phyloP scores from a whole-genome alignment of 495 filamentous ascomycete species.

The Trichoderma gamsii region DNA sequence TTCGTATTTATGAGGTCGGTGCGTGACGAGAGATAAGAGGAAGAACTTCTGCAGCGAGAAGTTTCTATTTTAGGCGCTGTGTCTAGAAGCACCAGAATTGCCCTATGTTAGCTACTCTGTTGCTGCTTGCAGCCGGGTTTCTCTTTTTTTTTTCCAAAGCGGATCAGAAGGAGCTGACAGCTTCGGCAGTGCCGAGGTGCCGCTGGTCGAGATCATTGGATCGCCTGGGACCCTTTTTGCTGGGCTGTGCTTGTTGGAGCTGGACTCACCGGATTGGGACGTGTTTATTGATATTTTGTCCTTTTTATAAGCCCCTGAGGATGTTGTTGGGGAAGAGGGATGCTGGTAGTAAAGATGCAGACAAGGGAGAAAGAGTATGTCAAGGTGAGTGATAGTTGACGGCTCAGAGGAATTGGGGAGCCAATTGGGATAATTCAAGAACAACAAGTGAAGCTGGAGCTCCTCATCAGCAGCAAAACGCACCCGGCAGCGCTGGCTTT shows the following conservation, averaged over 20 bases:
- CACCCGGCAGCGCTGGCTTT: constrained; percentile 1
- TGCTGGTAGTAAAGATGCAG: neutral
- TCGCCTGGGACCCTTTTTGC: neutral
- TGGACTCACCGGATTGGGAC: neutral
- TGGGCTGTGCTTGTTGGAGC: neutral
- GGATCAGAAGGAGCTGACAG: constrained; percentile 10
- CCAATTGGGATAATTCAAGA: neutral
- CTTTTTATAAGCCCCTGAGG: neutral
- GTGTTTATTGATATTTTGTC: neutral
- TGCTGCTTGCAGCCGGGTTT: neutral
- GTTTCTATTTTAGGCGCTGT: neutral
- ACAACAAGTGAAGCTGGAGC: neutral
- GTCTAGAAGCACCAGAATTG: neutral
- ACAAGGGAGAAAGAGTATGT: neutral
- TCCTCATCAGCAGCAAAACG: neutral
- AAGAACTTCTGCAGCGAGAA: neutral
- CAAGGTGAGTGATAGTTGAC: neutral
- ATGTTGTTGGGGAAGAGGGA: neutral
- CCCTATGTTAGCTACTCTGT: neutral
- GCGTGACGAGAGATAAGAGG: constrained; percentile 2
- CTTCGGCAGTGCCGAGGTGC: constrained; percentile 12
- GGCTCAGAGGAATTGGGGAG: neutral
- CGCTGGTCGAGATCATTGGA: neutral
- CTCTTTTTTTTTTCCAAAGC: neutral
- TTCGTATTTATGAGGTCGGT: constrained; percentile 13